Conservation (phyloP, 176 grass and related monocot species). For the Carex myosuroides region DNA sequence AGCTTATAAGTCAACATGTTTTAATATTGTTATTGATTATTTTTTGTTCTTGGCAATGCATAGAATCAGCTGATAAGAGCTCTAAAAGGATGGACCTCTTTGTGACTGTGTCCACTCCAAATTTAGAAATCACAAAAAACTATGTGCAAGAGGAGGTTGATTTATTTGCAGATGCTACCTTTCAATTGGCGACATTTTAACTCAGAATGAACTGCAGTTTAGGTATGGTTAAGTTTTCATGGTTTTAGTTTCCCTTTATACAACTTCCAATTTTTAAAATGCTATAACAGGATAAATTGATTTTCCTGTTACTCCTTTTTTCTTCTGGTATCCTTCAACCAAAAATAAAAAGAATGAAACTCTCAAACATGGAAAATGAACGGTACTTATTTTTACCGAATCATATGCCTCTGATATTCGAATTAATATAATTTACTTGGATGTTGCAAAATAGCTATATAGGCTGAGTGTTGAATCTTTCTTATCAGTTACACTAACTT, state of each 20-base stretch:
- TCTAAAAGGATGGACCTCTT: conserved; percentile 39
- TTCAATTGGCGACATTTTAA: conserved; percentile 32
- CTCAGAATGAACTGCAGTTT: conserved; percentile 17
- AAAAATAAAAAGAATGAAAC: background rate
- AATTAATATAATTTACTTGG: background rate
- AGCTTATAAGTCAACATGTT: background rate
- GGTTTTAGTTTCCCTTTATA: too few species aligned
- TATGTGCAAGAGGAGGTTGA: conserved; percentile 31
- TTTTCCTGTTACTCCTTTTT: too few species aligned
- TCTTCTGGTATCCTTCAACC: background rate
- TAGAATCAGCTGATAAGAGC: conserved; percentile 27
- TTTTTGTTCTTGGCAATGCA: background rate
- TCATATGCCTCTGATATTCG: background rate
- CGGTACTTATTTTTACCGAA: background rate
- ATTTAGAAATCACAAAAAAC: background rate
- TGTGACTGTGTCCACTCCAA: conserved; percentile 30
- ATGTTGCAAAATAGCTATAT: background rate
- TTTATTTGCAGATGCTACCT: conserved; percentile 52
- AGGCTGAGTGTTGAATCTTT: background rate
- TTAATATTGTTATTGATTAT: background rate
- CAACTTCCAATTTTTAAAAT: too few species aligned
- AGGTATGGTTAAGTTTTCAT: conserved; percentile 13
- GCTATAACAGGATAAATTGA: too few species aligned
- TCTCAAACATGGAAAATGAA: background rate
- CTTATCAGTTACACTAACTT: conserved; percentile 5